Evolutionary conservation across 169 alveolate species (phyloP).

Genomic region (Cryptosporidium xiaoi): DNA sequence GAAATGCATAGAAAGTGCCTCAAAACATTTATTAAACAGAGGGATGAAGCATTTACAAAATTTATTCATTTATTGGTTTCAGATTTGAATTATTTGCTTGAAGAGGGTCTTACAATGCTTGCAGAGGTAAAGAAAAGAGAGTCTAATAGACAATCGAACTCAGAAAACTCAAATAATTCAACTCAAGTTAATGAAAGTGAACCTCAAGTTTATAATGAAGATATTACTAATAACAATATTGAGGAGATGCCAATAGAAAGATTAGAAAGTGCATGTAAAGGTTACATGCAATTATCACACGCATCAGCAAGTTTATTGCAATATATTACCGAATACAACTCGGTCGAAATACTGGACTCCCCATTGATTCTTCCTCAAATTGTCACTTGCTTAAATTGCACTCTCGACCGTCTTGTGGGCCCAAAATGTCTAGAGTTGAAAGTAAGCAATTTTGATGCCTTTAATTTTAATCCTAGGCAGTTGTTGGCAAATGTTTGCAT

Average conservation of each 20-base stretch:
- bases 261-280: slow-evolving; percentile 67
- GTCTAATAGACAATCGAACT: slow-evolving; percentile 73
- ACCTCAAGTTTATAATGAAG: background rate
- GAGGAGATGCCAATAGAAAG: slow-evolving; percentile 78
- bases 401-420: slow-evolving; percentile 89
- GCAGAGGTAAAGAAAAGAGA: slow-evolving; percentile 88
- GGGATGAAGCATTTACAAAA: slow-evolving; percentile 85
- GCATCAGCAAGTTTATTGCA: slow-evolving; percentile 82
- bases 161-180: slow-evolving; percentile 24
- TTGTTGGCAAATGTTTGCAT: slow-evolving; percentile 83
- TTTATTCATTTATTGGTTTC: slow-evolving; percentile 87
- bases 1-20: slow-evolving; percentile 80
- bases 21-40: slow-evolving; percentile 78
- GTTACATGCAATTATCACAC: slow-evolving; percentile 72
- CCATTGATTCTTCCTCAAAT: slow-evolving; percentile 86
- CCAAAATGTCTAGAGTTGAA: slow-evolving; percentile 87
- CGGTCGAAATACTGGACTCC: slow-evolving; percentile 78
- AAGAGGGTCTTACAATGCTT: slow-evolving; percentile 87
- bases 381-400: slow-evolving; percentile 88
- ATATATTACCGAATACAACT: slow-evolving; percentile 80
- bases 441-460: slow-evolving; percentile 87
- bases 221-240: slow-evolving; percentile 33
- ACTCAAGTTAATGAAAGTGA: background rate
- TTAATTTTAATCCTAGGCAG: slow-evolving; percentile 87
- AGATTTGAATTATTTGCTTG: slow-evolving; percentile 86